Percentiles rank a stretch among this genome's conserved stretches.
These are phyloP conservation scores for Teunomyces funiuensis DNA, from an alignment of 805 yeast genomes.

Conservation along the genomic window DNA sequence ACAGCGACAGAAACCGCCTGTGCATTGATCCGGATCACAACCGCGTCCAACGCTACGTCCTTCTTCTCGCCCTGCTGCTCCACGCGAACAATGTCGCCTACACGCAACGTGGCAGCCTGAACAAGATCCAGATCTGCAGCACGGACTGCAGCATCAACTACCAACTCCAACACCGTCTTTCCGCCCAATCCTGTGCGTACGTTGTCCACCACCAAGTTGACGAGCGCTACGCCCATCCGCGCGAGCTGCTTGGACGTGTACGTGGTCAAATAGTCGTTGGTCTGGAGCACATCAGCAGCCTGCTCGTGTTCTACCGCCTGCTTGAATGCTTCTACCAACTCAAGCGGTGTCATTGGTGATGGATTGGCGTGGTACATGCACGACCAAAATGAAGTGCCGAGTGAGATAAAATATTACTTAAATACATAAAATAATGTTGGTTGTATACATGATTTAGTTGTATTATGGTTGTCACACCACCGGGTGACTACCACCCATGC, in stretches of 20 bases:
- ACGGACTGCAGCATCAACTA: constrained; percentile 49
- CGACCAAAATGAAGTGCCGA: too few species aligned
- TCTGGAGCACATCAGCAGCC: constrained; percentile 31
- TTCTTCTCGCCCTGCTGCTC: constrained; percentile 34
- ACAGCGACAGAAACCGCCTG: constrained; percentile 57
- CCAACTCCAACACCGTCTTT: constrained; percentile 62
- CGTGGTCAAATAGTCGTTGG: constrained; percentile 30
- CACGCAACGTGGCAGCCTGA: constrained; percentile 53
- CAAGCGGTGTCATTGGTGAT: constrained; percentile 8
- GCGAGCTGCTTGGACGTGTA: constrained; percentile 66
- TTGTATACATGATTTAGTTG: too few species aligned
- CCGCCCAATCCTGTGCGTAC: constrained; percentile 81
- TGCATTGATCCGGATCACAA: constrained; percentile 54
- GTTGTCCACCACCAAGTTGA: constrained; percentile 61
- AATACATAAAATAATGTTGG: too few species aligned
- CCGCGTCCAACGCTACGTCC: constrained; percentile 53
- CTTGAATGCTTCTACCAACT: constrained; percentile 20
- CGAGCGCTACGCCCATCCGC: constrained; percentile 69
- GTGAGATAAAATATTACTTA: too few species aligned
- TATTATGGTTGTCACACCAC: too few species aligned
- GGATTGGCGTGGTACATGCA: constrained; percentile 30
- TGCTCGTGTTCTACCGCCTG: constrained; percentile 40
- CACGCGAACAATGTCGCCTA: constrained; percentile 76
- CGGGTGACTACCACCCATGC: too few species aligned
- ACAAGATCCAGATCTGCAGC: constrained; percentile 29